Base-by-base conservation (phyloP, 345 rosid species). In the Citrus medica region DNA sequence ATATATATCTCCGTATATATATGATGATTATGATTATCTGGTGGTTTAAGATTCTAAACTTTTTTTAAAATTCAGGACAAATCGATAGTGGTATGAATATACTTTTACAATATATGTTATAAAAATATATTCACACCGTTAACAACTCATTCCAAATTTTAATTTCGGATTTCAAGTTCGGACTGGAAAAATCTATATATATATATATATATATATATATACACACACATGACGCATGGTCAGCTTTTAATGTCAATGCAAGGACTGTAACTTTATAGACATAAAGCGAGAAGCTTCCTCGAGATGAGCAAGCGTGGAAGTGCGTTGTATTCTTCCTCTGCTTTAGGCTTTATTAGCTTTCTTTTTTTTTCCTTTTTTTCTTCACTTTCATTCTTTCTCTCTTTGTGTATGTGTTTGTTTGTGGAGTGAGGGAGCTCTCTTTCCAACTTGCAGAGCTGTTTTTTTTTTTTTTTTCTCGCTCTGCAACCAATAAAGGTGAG, bases 281-380 rank as follows among this genome's bases (percentile, higher is more conserved):
- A 79, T 76, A 83, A 88, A 87, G 93, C 67, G 62, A 83, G 93
- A 90, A 90, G 93, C 93, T 88, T 88, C 93, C 90, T 90, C 91
- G 90, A 88, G 74, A 76, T 81, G 72, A 76, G 83, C 67, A 81
- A 56, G 77, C 86, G 38, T 85, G 88, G 85, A 80, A 88, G 87
- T 87, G 91, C 87, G 89, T 80, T 83, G 85, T 75, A 78, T 84
- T 83, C 85, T 76, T 71, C 77, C 80, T 78, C 84, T 68, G 42
- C 86, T 84, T 83, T 85, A 76, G 81, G 81, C 88, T 87, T 87
- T 85, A 82, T 82, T 83, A 56, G 61, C 81, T 85, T 82, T 76
- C 71, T 24, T 40, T 67, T 32, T 40, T 48, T 1, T 1, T 1
- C 0, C n/a, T n/a, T n/a, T 51, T 17, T 17, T 51, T 9, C 22